A percentile compares a stretch with the other conserved stretches of the same genome.
Conservation (phyloP, 1,139 yeast genomes). For the Candida mesenterica region DNA sequence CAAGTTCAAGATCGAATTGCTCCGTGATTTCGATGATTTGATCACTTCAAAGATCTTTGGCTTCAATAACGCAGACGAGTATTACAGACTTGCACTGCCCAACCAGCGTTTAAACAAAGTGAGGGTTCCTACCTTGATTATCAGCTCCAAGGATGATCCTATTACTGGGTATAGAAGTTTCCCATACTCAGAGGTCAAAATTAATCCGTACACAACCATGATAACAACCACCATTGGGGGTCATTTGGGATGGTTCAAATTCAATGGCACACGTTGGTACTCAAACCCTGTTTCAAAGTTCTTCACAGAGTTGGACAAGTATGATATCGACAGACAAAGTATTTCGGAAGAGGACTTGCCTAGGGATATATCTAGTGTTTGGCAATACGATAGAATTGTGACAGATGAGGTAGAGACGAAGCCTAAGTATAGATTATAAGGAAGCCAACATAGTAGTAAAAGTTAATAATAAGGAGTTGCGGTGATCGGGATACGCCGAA, state of each 20-base stretch:
- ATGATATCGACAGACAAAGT: slow-evolving; percentile 19
- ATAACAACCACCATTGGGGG: slow-evolving; percentile 82
- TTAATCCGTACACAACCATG: slow-evolving; percentile 69
- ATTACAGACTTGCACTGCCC: slow-evolving; percentile 71
- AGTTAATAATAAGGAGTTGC: too few species aligned
- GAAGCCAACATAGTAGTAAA: too few species aligned
- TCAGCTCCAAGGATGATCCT: slow-evolving; percentile 58
- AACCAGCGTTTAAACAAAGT: slow-evolving; percentile 49
- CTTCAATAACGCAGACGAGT: slow-evolving; percentile 65
- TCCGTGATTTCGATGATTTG: slow-evolving; percentile 62
- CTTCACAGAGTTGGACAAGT: slow-evolving; percentile 33
- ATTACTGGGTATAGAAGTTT: slow-evolving; percentile 52
- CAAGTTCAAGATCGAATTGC: slow-evolving; percentile 29
- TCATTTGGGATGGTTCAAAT: slow-evolving; percentile 65
- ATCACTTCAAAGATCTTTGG: slow-evolving; percentile 78
- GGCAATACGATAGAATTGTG: slow-evolving; percentile 33
- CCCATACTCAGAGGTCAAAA: slow-evolving; percentile 57
- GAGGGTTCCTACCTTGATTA: slow-evolving; percentile 51
- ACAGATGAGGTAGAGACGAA: slow-evolving; percentile 2
- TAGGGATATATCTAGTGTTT: slow-evolving; percentile 24
- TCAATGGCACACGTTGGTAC: slow-evolving; percentile 55
- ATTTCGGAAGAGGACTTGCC: slow-evolving; percentile 25
- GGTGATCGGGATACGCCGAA: too few species aligned
- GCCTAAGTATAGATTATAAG: too few species aligned
- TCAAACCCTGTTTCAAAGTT: slow-evolving; percentile 36